These are phyloP conservation scores for Lactuca saligna DNA, from an alignment of 129 eudicot species.

Conservation along the genomic window DNA sequence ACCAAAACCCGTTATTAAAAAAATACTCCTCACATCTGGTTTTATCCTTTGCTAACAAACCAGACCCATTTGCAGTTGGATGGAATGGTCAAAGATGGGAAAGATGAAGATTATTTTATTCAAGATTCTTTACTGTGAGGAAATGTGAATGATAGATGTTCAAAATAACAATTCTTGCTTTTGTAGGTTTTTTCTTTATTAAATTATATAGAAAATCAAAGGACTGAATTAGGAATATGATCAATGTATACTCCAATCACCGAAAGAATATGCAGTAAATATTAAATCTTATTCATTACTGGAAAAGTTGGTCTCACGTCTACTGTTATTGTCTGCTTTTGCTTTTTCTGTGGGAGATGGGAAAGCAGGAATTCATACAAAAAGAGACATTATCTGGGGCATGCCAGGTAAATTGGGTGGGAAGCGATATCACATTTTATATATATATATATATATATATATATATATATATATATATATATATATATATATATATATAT, in stretches of 20 bases:
- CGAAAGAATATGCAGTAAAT: constrained; percentile 16
- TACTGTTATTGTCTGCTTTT: constrained; percentile 17
- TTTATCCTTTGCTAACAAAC: constrained; percentile 10
- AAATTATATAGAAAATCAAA: background rate
- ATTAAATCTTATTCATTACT: background rate
- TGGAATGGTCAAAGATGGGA: constrained; percentile 4
- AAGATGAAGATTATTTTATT: constrained; percentile 19
- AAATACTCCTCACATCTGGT: background rate
- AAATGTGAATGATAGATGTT: constrained; percentile 22
- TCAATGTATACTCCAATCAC: constrained; percentile 4
- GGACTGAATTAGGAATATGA: constrained; percentile 1
- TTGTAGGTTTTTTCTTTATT: background rate
- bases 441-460: background rate
- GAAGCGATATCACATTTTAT: constrained; percentile 12
- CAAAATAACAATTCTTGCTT: constrained; percentile 12
- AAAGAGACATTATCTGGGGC: constrained; percentile 24
- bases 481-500: too few relatives aligned
- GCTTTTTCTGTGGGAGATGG: constrained; percentile 17
- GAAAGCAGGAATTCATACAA: constrained; percentile 16
- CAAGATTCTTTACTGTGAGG: constrained; percentile 21
- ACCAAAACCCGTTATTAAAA: background rate
- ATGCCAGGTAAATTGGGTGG: constrained; percentile 20
- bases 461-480: too few relatives aligned
- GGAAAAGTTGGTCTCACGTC: constrained; percentile 28
- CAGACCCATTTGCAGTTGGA: constrained; percentile 7